These are phyloP conservation scores for Coemansia sp. DNA, from an alignment of 192 early-diverging fungal genomes.

Conservation along the genomic window DNA sequence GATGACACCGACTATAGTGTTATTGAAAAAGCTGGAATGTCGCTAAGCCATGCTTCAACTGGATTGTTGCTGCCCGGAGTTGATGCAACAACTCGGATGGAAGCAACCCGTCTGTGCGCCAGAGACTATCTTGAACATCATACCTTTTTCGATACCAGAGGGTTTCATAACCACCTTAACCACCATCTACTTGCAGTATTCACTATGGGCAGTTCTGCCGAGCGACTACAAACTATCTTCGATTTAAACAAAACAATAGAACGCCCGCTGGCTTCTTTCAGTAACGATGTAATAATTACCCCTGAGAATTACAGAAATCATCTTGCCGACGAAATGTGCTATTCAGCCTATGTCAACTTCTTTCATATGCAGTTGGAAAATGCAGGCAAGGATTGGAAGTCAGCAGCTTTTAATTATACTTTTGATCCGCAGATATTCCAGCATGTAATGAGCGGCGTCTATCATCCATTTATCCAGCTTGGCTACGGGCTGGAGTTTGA, in stretches of 20 bases:
- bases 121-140: slow-evolving; percentile 57
- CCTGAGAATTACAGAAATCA: slow-evolving; percentile 34
- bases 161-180: slow-evolving; percentile 61
- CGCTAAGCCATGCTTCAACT: slow-evolving; percentile 20
- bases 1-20: slow-evolving; percentile 37
- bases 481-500: slow-evolving; percentile 66
- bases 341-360: slow-evolving; percentile 54
- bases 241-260: slow-evolving; percentile 37
- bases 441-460: slow-evolving; percentile 52
- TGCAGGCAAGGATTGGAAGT: slow-evolving; percentile 37
- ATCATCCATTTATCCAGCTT: slow-evolving; percentile 64
- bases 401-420: slow-evolving; percentile 47
- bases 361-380: slow-evolving; percentile 51
- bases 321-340: slow-evolving; percentile 41
- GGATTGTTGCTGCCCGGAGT: slow-evolving; percentile 50
- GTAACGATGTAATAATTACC: slow-evolving; percentile 32
- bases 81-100: slow-evolving; percentile 33
- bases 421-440: slow-evolving; percentile 51
- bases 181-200: slow-evolving; percentile 61
- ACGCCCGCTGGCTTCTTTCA: slow-evolving; percentile 24
- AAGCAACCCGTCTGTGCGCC: slow-evolving; percentile 51
- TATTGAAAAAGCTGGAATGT: slow-evolving; percentile 28
- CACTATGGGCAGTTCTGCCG: slow-evolving; percentile 53
- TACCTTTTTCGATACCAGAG: slow-evolving; percentile 56
- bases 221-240: slow-evolving; percentile 58